Base-by-base conservation (phyloP, 805 yeast species). In the Metschnikowia kunwiensis region DNA sequence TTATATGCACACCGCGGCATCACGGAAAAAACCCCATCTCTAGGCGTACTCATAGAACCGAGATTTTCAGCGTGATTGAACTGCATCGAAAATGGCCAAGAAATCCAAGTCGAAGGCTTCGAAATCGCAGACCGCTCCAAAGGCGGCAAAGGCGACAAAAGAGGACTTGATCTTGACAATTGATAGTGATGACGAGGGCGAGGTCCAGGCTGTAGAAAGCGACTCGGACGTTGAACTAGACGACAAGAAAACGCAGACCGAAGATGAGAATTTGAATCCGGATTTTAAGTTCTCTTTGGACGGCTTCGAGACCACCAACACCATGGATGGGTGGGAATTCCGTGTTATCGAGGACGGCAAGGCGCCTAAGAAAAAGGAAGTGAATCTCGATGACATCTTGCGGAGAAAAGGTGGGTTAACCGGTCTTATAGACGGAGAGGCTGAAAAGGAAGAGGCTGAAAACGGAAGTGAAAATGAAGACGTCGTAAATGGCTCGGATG, bases 371-470 rank as follows among this genome's bases (percentile, higher is more conserved):
- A 7, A 55, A 37, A 76, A 74, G 44, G 86, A 80, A 43, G 95
- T 87, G 7, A 96, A 91, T 66, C 70, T 91, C 43, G 96, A 91
- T 52, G 79, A 80, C 10, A 91, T 91, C 36, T 84, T 91, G 49
- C 79, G 82, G 63, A 75, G 89, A 59, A 89, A 86, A 51, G 95
- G 96, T 58, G 72, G 95, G 27, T 66, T 82, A 36, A 66, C 74
- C 5, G 75, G 76, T 34, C 54, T 77, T 36, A 61, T 69, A 11
- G 68, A 63, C 12, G 55, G 36, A n/a, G 49, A 43, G 11, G 47
- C 46, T 5, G 47, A 38, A 1, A 7, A 20, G 7, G 47, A 43
- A 5, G 58, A 41, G 7, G 56, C 44, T 12, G 59, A 47, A 5
- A 54, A 49, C 5, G 59, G 47, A 1, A 60, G 7, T 11, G 15